Evolutionary conservation across 768 basidiomycete species (phyloP), one percentile per base, ranked within the genome.

Genomic region (Psilocybe subaeruginosa): DNA sequence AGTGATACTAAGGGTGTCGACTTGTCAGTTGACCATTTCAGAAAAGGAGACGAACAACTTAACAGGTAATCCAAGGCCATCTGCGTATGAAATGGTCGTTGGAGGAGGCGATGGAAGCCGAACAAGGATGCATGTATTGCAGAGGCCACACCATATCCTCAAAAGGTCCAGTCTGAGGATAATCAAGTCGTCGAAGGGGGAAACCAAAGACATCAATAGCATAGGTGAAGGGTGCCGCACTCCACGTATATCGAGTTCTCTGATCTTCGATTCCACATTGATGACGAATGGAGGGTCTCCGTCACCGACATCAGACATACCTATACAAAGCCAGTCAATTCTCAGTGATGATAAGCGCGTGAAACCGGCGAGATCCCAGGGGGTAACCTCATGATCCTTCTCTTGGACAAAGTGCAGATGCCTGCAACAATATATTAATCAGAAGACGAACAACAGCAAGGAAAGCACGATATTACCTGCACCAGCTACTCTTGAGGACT

Each of bases 91-190:
- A 6, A 77, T 58, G 14, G 61, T 68, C 8, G 67, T 63, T 8
- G 73, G 72, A 0, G 67, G 66, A 2, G 70, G 64, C 1, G 52
- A 63, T 16, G 63, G 64, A 47, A 77, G 74, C 37, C 66, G 67
- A 14, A 72, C 68, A 1, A 60, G 49, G 3, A 64, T 72, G 56
- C 72, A 75, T 3, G 73, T 75, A 64, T 74, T 61, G 53, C 77
- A 78, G 8, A 78, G 68, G 7, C 73, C 71, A 60, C 76, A 78
- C 76, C 76, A 77, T 27, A 71, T 71, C 45, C 59, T 66, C 12
- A 64, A 56, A 23, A 73, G 70, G 35, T 68, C 63, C 8, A 76
- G 53, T 11, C 67, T 69, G 11, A 78, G 63, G 8, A 59, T 65
- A 3, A 54, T 61, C 11, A 78, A 63, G 54, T 70, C 61, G 1